These are phyloP conservation scores for Sequoia sempervirens DNA, from an alignment of 75 land plant species.

Conservation along the genomic window DNA sequence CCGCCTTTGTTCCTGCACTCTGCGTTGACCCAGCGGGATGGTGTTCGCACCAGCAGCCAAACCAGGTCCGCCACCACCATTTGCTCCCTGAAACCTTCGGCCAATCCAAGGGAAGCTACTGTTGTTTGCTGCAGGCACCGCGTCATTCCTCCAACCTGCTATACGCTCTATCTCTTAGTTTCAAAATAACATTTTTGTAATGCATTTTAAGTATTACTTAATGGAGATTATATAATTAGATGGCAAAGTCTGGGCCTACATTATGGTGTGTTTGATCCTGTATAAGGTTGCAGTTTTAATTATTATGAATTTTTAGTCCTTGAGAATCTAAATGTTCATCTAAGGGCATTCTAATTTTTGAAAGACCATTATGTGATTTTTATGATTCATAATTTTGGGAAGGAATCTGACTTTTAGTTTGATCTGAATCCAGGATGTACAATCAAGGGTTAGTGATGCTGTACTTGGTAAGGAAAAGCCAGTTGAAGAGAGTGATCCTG, in stretches of 20 bases:
- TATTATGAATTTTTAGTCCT: not conserved
- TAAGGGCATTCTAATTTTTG: not conserved
- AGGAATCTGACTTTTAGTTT: not conserved
- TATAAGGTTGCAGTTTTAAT: not conserved
- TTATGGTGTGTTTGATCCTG: not conserved
- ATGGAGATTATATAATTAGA: not conserved
- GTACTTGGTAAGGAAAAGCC: constrained; percentile 94
- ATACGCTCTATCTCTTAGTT: no score
- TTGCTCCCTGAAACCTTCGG: no score
- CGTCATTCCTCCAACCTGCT: no score
- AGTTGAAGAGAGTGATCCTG: constrained; percentile 84
- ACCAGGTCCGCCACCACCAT: no score
- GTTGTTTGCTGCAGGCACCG: no score
- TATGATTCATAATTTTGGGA: not conserved
- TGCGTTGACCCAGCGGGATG: no score
- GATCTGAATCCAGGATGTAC: constrained; percentile 74
- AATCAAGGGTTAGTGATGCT: constrained; percentile 87
- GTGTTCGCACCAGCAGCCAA: no score
- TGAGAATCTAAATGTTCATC: not conserved
- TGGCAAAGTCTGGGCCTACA: not conserved
- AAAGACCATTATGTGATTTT: not conserved
- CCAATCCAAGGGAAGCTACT: no score
- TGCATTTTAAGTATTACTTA: no score
- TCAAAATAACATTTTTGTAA: no score
- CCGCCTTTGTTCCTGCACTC: no score